Evolutionary conservation across 1,284 basidiomycete genomes (phyloP), one percentile per base, ranked within the genome.

Genomic region (Jaminaea rosea): DNA sequence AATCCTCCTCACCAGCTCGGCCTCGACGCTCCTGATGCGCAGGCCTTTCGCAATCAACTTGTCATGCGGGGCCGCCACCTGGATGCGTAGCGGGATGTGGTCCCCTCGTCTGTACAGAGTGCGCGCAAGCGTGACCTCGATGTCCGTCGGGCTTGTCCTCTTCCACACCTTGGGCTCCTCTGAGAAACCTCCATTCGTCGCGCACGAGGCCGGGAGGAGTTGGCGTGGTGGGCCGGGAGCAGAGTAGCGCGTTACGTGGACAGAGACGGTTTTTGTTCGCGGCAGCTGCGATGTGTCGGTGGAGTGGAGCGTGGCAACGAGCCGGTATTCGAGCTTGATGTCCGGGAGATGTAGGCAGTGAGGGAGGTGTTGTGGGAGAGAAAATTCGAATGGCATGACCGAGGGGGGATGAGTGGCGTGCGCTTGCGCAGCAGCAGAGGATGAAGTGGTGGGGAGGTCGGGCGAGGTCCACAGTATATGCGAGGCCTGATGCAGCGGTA

Each of bases 101-200:
- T 73, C 68, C 8, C 64, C 63, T 8, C 64, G 61, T n/a, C 71
- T 60, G 23, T 68, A 63, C 27, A 73, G 61, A 44, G 59, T 66
- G 31, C 63, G 59, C 21, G 60, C 59, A 32, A 73, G 64, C 49
- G 65, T 59, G 13, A 65, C 56, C 26, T 64, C 60, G 36, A 60
- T 60, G 13, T 48, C 26, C 2, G 60, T 59, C 1, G 69, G 68
- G 3, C 48, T 23, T 13, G 59, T 44, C 8, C 59, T 27, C 11
- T 52, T 23, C 71, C 71, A 73, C 4, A 49, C 56, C 45, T 59
- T 46, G 0, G 71, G 64, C 11, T 24, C 11, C 39, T 42, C 39
- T 0, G 59, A 60, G 50, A 62, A 61, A 10, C 51, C 19, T n/a
- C n/a, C n/a, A n/a, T n/a, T n/a, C n/a, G n/a, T n/a, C n/a, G n/a